Base-by-base conservation (phyloP, 371 early-diverging fungal genomes). In the Apophysomyces ossiformis region DNA sequence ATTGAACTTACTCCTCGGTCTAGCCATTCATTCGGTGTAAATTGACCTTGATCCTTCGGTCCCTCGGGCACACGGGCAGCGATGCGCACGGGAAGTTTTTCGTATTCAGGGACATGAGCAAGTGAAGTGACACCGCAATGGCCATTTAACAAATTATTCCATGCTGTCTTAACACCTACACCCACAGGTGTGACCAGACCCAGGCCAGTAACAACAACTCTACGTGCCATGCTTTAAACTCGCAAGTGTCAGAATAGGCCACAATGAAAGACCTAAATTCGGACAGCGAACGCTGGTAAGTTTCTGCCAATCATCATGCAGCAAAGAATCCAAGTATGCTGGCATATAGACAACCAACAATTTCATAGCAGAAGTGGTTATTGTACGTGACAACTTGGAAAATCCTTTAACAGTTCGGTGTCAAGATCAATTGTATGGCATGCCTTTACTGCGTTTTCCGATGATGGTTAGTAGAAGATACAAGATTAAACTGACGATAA, bases 111-210 rank as follows among this genome's bases (percentile, higher is more conserved):
- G 5, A 59, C 65, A 21, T 77, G 62, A 11, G 71, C 70, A 26
- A 95, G 79, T 11, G 93, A 92, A 45, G 87, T 83, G 63, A 96
- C 85, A 9, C 97, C 98, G 66, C 90, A 91, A 38, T 86, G 70
- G 1, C 89, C 88, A 15, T 87, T 83, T 16, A 96, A 57, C 15
- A 98, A 76, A 59, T 83, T 86, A n/a, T 77, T 70, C 96, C 96
- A 96, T 0, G 86, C 85, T 18, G 77, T 73, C n/a, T 79, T 71
- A 16, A 90, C 87, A 44, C 94, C 93, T 2, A 87, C 87, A 58
- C 93, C 97, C 7, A 98, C 83, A 0, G 98, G 98, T 0, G 95
- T 92, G 37, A 98, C 95, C n/a, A 95, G 77, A 5, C 98, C 98
- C 3, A 97, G 77, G 4, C 98, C 98, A 9, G 98, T 98, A 15